These are phyloP conservation scores for Saturnispora sekii DNA, from an alignment of 805 yeast genomes.

Conservation along the genomic window DNA sequence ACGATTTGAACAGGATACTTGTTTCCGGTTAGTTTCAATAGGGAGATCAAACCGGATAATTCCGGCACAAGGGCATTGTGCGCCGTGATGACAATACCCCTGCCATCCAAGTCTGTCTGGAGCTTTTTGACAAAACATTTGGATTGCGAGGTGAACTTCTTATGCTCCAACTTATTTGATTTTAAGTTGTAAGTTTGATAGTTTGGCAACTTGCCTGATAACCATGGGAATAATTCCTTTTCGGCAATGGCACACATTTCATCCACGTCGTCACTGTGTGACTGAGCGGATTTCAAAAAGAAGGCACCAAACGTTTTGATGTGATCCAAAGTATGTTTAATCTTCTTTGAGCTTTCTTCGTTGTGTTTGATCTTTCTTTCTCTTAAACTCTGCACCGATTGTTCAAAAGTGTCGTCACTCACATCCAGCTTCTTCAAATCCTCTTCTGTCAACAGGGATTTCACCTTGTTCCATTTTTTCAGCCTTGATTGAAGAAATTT, in stretches of 20 bases:
- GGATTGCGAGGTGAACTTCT: constrained; percentile 1
- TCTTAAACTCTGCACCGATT: constrained; percentile 14
- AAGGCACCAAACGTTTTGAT: constrained; percentile 20
- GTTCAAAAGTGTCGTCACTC: constrained; percentile 18
- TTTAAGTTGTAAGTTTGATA: constrained; percentile 28
- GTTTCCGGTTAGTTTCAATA: constrained; percentile 41
- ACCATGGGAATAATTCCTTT: constrained; percentile 32
- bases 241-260: constrained; percentile 14
- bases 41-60: constrained; percentile 36
- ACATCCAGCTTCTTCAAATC: constrained; percentile 19
- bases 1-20: constrained; percentile 40
- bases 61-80: constrained; percentile 37
- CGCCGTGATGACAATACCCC: constrained; percentile 48
- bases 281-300: constrained; percentile 12
- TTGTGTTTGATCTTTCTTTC: constrained; percentile 19
- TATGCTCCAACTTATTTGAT: constrained; percentile 2
- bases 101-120: constrained; percentile 28
- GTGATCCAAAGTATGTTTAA: constrained; percentile 19
- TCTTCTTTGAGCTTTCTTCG: constrained; percentile 18
- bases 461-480: constrained; percentile 23
- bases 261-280: constrained; percentile 1
- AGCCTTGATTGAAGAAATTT: constrained; percentile 21
- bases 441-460: constrained; percentile 16
- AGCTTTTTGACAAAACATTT: constrained; percentile 24
- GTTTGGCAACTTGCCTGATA: constrained; percentile 30